Percentiles rank a stretch among this genome's conserved stretches.
Conservation (phyloP, 2,329 filamentous ascomycete genomes). For the Diaporthe eres region DNA sequence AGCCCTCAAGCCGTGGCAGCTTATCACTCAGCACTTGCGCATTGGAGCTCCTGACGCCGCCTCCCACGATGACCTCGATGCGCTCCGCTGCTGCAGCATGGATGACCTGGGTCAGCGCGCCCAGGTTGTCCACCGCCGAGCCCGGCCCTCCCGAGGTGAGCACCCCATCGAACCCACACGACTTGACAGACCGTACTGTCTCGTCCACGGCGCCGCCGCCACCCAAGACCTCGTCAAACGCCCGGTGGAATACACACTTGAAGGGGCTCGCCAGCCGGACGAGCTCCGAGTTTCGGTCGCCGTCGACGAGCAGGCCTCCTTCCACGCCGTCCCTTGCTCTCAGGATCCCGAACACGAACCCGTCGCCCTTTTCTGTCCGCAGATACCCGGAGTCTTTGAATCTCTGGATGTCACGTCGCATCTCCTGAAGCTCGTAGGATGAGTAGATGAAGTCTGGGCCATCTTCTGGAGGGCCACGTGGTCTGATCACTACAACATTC, state of each 20-base stretch:
- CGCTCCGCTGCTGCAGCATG: conserved; percentile 42
- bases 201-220: conserved; percentile 35
- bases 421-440: conserved; percentile 57
- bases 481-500: conserved; percentile 60
- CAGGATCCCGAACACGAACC: conserved; percentile 70
- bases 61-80: conserved; percentile 66
- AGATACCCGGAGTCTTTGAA: conserved; percentile 58
- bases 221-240: conserved; percentile 64
- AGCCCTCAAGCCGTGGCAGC: conserved; percentile 45
- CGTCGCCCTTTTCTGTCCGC: conserved; percentile 60
- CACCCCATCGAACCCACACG: conserved; percentile 64
- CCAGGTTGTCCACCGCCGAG: conserved; percentile 56
- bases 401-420: conserved; percentile 56
- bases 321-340: background rate
- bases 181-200: conserved; percentile 54
- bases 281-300: conserved; percentile 56
- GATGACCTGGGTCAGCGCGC: conserved; percentile 55
- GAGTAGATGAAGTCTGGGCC: conserved; percentile 65
- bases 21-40: conserved; percentile 48
- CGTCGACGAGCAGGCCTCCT: conserved; percentile 54
- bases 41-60: conserved; percentile 63
- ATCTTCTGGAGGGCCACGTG: conserved; percentile 55
- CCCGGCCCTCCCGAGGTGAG: conserved; percentile 68
- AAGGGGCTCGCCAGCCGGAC: conserved; percentile 58
- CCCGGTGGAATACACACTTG: conserved; percentile 68